Evolutionary conservation across 805 yeast genomes (phyloP).

Genomic region (Ogataea glucozyma): DNA sequence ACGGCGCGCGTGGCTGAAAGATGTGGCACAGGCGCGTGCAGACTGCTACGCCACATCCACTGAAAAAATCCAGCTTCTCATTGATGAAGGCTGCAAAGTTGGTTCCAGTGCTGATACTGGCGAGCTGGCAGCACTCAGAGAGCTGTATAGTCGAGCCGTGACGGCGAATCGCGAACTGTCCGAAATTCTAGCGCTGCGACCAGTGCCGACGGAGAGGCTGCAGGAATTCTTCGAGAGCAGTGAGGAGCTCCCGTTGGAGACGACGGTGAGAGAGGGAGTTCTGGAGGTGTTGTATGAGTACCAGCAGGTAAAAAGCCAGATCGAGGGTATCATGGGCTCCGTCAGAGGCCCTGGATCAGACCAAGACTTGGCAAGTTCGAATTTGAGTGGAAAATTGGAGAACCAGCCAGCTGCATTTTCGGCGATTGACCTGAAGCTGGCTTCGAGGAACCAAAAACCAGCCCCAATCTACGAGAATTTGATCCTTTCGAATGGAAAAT

Average conservation of each 20-base stretch:
- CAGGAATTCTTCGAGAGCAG: slow-evolving; percentile 14
- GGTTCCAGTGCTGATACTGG: slow-evolving; percentile 20
- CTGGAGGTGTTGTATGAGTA: slow-evolving; percentile 75
- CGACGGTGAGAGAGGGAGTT: slow-evolving; percentile 43
- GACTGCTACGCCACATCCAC: slow-evolving; percentile 30
- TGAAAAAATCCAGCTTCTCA: slow-evolving; percentile 15
- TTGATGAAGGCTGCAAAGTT: slow-evolving; percentile 29
- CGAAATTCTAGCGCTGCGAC: too few species aligned
- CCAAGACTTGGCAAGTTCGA: slow-evolving; percentile 20
- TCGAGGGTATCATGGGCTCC: slow-evolving; percentile 13
- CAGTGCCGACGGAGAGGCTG: slow-evolving; percentile 10
- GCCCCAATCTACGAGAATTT: too few species aligned
- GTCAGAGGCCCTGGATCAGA: slow-evolving; percentile 19
- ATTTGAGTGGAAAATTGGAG: too few species aligned
- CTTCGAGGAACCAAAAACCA: too few species aligned
- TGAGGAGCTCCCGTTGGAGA: slow-evolving; percentile 20
- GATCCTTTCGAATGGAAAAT: too few species aligned
- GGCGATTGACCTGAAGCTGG: too few species aligned
- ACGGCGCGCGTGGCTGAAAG: slow-evolving; percentile 42
- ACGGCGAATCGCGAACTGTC: slow-evolving; percentile 18
- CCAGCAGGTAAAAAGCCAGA: slow-evolving; percentile 52
- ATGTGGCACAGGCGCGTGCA: slow-evolving; percentile 20
- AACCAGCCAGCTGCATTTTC: too few species aligned
- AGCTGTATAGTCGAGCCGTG: slow-evolving; percentile 16
- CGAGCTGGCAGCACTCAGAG: slow-evolving; percentile 13